Evolutionary conservation across 768 basidiomycete genomes (phyloP).

Genomic region (Phanerochaete carnosa): DNA sequence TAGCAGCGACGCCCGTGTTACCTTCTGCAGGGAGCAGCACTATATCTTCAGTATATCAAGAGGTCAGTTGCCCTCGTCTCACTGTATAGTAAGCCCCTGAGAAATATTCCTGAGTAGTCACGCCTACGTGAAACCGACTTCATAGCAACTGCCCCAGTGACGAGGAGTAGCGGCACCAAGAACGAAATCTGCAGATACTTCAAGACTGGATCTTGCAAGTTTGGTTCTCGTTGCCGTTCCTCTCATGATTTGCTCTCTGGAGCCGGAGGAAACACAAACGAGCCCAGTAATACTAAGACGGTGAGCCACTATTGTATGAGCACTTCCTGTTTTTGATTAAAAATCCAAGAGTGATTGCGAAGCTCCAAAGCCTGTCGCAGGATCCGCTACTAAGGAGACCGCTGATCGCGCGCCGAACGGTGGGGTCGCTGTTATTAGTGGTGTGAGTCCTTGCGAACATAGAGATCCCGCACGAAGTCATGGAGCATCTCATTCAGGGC

Average conservation of each 20-base stretch:
- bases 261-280: not conserved
- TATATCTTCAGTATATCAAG: not conserved
- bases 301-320: not conserved
- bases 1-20: not conserved
- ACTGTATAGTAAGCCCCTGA: not conserved
- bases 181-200: not conserved
- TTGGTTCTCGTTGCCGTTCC: conserved; percentile 2
- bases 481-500: too few relatives aligned
- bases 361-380: too few relatives aligned
- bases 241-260: not conserved
- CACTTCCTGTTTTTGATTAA: not conserved
- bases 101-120: not conserved
- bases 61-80: too few relatives aligned
- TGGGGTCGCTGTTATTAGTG: too few relatives aligned
- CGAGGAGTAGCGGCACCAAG: not conserved
- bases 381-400: too few relatives aligned
- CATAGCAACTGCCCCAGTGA: too few relatives aligned
- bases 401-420: too few relatives aligned
- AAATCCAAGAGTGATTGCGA: too few relatives aligned
- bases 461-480: too few relatives aligned
- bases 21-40: not conserved
- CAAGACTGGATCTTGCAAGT: not conserved
- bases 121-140: not conserved
- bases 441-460: too few relatives aligned
- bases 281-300: not conserved